phyloP scores from a whole-genome alignment of 108 stramenopile species.

The Craspedostauros australis region DNA sequence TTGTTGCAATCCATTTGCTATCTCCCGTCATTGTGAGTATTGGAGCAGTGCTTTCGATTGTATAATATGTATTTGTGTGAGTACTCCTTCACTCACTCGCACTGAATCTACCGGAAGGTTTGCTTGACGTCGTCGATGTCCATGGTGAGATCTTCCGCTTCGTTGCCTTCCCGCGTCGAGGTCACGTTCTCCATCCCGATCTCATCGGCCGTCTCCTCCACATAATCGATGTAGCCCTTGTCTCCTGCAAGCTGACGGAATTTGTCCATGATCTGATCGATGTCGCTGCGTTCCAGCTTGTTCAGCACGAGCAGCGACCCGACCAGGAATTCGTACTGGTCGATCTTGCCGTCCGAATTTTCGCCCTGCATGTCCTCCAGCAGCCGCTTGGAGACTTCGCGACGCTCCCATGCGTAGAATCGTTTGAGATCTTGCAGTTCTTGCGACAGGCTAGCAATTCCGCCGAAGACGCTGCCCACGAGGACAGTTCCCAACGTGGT shows the following conservation, averaged over 20 bases:
- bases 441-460: slow-evolving; percentile 15
- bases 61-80: no score
- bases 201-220: not conserved
- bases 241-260: slow-evolving; percentile 37
- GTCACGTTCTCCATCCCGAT: not conserved
- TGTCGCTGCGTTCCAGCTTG: slow-evolving; percentile 30
- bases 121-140: no score
- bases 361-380: slow-evolving; percentile 32
- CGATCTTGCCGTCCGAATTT: slow-evolving; percentile 23
- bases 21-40: no score
- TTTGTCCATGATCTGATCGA: slow-evolving; percentile 48
- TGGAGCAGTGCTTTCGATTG: no score
- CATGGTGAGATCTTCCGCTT: no score
- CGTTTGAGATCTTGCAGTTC: slow-evolving; percentile 22
- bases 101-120: no score
- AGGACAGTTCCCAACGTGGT: slow-evolving; percentile 37
- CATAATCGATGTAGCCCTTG: slow-evolving; percentile 16
- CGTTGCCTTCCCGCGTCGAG: no score
- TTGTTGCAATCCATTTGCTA: no score
- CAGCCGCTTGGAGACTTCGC: slow-evolving; percentile 27
- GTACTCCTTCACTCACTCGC: no score
- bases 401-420: slow-evolving; percentile 42
- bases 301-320: slow-evolving; percentile 41
- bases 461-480: slow-evolving; percentile 32
- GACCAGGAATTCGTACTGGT: slow-evolving; percentile 53